Evolutionary conservation across 306 rosid species (phyloP), one percentile per base, ranked within the genome.

Genomic region (Rosa chinensis): DNA sequence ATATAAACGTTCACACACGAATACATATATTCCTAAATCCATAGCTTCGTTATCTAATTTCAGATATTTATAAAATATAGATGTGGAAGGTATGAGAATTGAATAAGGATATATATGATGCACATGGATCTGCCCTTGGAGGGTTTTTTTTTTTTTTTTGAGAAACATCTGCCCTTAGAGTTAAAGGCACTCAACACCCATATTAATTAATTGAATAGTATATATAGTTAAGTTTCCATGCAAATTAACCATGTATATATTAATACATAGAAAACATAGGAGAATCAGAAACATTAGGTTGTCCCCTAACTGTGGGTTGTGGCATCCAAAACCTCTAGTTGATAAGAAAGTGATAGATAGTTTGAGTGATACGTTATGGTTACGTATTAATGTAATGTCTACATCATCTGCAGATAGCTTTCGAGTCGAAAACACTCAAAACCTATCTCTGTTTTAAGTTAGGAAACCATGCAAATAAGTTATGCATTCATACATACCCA

Each of bases 381-480:
- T 3, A 8, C 17, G 9, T 35, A 11, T 12, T 9, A 23, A 59
- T 44, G 32, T 75, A 18, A 68, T 44, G 82, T 82, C 82, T 35
- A 66, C 79, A 73, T 82, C 85, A 64, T 66, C 43, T 44, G 28
- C 78, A 35, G 44, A 35, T 35, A 35, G 70, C 84, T 87, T 85
- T 85, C 71, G 87, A 86, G 91, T 87, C 79, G 53, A 86, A 86
- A 85, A 82, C 75, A 84, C 91, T 84, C 85, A 79, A 80, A 44
- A 1, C 39, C 14, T 79, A 44, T 73, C 16, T 18, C 52, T 59
- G 44, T 9, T 42, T 35, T 7, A 18, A 9, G 43, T 81, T 78
- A 73, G 80, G 85, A 77, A 83, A 32, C 13, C 88, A 89, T 81
- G 88, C 87, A 35, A 23, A 35, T 13, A 87, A 84, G 75, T 87